A percentile compares a stretch with the other conserved stretches of the same genome.
Conservation (phyloP, 169 alveolate species). For the Plasmodium knowlesi region DNA sequence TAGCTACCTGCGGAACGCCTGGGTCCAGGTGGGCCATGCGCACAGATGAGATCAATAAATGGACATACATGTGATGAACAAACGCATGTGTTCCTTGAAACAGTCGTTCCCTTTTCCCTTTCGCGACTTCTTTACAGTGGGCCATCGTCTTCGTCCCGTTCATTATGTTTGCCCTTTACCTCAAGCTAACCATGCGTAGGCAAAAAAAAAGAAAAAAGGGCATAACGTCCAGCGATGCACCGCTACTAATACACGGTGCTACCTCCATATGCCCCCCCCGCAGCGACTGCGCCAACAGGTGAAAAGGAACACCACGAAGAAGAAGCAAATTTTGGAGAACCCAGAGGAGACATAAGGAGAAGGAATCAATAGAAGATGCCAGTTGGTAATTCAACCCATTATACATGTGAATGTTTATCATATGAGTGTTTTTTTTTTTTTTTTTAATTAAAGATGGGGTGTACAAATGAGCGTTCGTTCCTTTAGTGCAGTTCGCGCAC, state of each 20-base stretch:
- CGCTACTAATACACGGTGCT: background rate
- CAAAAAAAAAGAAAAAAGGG: background rate
- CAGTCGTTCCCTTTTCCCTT: background rate
- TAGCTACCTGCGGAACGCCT: slow-evolving; percentile 32
- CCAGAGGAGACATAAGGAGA: background rate
- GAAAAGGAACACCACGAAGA: slow-evolving; percentile 29
- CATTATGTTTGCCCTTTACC: slow-evolving; percentile 46
- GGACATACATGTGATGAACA: background rate
- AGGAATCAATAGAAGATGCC: background rate
- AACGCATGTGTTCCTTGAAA: background rate
- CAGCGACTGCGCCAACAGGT: background rate
- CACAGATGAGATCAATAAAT: background rate
- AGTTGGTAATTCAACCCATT: background rate
- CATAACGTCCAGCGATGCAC: background rate
- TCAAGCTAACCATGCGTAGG: slow-evolving; percentile 69
- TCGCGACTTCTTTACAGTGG: slow-evolving; percentile 36
- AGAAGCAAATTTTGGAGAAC: background rate
- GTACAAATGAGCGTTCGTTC: background rate
- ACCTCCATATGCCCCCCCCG: background rate
- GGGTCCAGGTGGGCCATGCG: slow-evolving; percentile 49
- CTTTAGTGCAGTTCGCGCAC: background rate
- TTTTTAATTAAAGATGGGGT: background rate
- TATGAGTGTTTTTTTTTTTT: background rate
- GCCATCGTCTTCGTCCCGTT: slow-evolving; percentile 64
- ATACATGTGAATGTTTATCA: background rate